Conservation (phyloP, 345 rosid genomes). For the Citrus medica region DNA sequence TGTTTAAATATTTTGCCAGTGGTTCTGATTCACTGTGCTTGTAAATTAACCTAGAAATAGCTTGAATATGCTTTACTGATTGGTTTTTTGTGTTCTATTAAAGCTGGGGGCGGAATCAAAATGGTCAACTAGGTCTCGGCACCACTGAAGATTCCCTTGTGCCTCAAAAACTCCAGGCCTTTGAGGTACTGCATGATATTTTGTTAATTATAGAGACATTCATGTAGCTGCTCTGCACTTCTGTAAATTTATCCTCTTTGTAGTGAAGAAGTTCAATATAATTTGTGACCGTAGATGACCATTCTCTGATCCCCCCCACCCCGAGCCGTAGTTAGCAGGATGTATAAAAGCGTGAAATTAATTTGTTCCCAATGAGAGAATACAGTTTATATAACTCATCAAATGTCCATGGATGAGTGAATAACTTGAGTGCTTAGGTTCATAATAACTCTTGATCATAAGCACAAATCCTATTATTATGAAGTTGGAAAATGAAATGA, state of each 20-base stretch:
- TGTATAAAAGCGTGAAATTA: neutral
- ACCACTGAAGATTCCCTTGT: constrained; percentile 80
- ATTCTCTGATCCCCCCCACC: neutral
- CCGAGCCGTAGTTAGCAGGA: neutral
- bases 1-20: neutral
- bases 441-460: neutral
- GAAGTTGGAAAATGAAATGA: neutral
- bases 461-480: too few species aligned
- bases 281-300: neutral
- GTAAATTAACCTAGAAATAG: neutral
- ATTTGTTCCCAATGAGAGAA: neutral
- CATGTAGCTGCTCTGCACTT: constrained; percentile 5
- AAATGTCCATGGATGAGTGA: neutral
- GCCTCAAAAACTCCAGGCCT: constrained; percentile 85
- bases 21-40: neutral
- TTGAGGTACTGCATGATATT: constrained; percentile 49
- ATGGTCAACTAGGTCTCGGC: constrained; percentile 98
- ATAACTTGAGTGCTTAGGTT: neutral
- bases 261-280: neutral
- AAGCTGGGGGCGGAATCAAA: constrained; percentile 99
- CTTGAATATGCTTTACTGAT: neutral
- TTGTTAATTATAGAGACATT: neutral
- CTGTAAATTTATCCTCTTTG: neutral
- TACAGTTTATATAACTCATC: neutral
- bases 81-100: constrained; percentile 17